Evolutionary conservation across 2,329 filamentous ascomycete genomes (phyloP).

Genomic region (Tolypocladium ovalisporum): DNA sequence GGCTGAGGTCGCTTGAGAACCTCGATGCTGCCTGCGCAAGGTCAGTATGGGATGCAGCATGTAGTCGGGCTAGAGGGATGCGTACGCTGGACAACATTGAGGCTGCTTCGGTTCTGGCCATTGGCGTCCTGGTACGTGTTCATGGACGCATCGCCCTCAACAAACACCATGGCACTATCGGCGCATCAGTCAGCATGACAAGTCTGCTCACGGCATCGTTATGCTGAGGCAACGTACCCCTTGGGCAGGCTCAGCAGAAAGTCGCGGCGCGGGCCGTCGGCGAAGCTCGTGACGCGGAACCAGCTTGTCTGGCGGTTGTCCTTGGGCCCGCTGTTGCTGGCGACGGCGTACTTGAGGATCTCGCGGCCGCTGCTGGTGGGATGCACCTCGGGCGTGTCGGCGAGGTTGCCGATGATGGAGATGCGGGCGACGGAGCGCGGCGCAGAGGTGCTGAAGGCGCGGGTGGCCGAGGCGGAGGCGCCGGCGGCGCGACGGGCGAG

Average conservation of each 20-base stretch:
- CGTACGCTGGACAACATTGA: conserved; percentile 77
- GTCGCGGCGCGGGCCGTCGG: conserved; percentile 59
- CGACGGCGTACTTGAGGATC: conserved; percentile 67
- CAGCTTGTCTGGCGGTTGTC: conserved; percentile 73
- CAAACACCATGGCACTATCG: conserved; percentile 60
- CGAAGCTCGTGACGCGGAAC: conserved; percentile 72
- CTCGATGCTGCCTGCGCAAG: conserved; percentile 28
- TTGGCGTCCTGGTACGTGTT: conserved; percentile 56
- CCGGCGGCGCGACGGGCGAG: conserved; percentile 41
- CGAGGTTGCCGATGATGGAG: conserved; percentile 78
- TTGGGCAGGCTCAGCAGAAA: conserved; percentile 65
- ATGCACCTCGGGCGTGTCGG: conserved; percentile 63
- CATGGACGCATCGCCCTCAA: conserved; percentile 75
- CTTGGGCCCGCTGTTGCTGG: conserved; percentile 51
- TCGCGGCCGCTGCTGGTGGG: conserved; percentile 61
- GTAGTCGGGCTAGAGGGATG: conserved; percentile 9
- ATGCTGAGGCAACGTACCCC: conserved; percentile 53
- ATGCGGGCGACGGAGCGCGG: conserved; percentile 63
- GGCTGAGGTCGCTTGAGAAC: conserved; percentile 30
- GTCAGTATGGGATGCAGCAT: neutral
- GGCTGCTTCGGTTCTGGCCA: conserved; percentile 49
- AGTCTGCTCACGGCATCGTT: neutral
- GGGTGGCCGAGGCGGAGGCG: conserved; percentile 37
- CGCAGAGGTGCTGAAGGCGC: conserved; percentile 67
- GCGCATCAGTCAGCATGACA: conserved; percentile 6